phyloP scores from a whole-genome alignment of 2,329 filamentous ascomycete genomes.

The Aspergillus pseudoterreus region DNA sequence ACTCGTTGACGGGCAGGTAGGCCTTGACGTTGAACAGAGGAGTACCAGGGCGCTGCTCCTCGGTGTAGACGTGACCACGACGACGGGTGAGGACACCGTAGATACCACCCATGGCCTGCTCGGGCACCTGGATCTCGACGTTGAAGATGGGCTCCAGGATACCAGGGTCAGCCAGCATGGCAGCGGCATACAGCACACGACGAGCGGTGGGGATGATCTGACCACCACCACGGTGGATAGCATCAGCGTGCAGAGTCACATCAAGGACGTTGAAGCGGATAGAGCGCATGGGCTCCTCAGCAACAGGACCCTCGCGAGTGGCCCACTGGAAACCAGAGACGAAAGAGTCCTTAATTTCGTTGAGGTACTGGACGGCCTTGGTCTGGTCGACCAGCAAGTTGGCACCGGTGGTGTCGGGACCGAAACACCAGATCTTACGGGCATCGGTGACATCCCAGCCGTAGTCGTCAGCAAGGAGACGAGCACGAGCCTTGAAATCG shows the following conservation, averaged over 20 bases:
- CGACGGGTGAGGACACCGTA: constrained; percentile 97
- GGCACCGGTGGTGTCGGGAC: constrained; percentile 94
- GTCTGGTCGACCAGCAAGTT: constrained; percentile 99
- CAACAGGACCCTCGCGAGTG: constrained; percentile 92
- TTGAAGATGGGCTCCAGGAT: constrained; percentile 97
- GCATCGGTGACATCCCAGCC: constrained; percentile 99
- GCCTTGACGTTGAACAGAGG: constrained; percentile 99
- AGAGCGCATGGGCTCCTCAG: constrained; percentile 96
- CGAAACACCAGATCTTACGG: constrained; percentile 99
- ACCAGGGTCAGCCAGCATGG: constrained; percentile 85
- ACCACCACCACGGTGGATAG: constrained; percentile 98
- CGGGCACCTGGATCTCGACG: constrained; percentile 98
- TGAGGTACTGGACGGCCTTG: constrained; percentile 99
- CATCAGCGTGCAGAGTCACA: constrained; percentile 99
- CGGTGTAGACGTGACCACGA: constrained; percentile 98
- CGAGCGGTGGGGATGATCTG: constrained; percentile 97
- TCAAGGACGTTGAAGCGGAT: constrained; percentile 99
- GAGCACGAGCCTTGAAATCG: constrained; percentile 98
- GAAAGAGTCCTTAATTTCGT: constrained; percentile 99
- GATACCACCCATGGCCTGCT: constrained; percentile 99
- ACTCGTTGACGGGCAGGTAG: constrained; percentile 94
- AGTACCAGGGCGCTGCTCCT: constrained; percentile 97
- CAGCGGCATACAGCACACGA: constrained; percentile 92
- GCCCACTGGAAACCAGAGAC: constrained; percentile 99
- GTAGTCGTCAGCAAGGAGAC: constrained; percentile 91